A percentile compares a stretch with the other conserved stretches of the same genome.
Conservation (phyloP, 2,329 filamentous ascomycete genomes). For the Pyrenophora graminea region DNA sequence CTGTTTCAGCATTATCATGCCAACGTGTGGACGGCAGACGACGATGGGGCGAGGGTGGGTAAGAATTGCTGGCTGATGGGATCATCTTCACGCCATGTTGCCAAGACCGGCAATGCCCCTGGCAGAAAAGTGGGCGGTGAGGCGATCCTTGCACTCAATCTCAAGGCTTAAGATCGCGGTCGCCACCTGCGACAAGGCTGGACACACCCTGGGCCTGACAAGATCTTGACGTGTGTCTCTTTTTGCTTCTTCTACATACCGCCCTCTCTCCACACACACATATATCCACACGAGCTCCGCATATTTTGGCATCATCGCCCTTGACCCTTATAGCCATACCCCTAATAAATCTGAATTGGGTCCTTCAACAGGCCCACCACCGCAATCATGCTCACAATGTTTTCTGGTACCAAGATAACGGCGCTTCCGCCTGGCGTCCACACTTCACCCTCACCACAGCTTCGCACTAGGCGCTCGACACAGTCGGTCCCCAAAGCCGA, state of each 20-base stretch:
- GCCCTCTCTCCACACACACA: neutral
- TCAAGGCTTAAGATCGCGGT: slow-evolving; percentile 32
- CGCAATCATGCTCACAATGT: slow-evolving; percentile 33
- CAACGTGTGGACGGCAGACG: neutral
- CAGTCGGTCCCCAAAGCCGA: slow-evolving; percentile 16
- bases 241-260: neutral
- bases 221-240: neutral
- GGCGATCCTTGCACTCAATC: slow-evolving; percentile 17
- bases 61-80: slow-evolving; percentile 14
- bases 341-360: slow-evolving; percentile 1
- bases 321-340: neutral
- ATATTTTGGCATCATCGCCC: neutral
- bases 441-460: slow-evolving; percentile 14
- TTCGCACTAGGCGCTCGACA: slow-evolving; percentile 21
- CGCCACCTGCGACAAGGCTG: slow-evolving; percentile 21
- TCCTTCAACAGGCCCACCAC: slow-evolving; percentile 20
- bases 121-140: slow-evolving; percentile 25
- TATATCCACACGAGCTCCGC: neutral
- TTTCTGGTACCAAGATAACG: slow-evolving; percentile 28
- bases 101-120: slow-evolving; percentile 22
- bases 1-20: neutral
- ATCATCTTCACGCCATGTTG: slow-evolving; percentile 40
- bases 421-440: slow-evolving; percentile 30
- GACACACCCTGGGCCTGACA: slow-evolving; percentile 5
- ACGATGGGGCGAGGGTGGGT: neutral